These are phyloP conservation scores for Irpex lacteus DNA, from an alignment of 1,284 basidiomycete species.

Conservation along the genomic window DNA sequence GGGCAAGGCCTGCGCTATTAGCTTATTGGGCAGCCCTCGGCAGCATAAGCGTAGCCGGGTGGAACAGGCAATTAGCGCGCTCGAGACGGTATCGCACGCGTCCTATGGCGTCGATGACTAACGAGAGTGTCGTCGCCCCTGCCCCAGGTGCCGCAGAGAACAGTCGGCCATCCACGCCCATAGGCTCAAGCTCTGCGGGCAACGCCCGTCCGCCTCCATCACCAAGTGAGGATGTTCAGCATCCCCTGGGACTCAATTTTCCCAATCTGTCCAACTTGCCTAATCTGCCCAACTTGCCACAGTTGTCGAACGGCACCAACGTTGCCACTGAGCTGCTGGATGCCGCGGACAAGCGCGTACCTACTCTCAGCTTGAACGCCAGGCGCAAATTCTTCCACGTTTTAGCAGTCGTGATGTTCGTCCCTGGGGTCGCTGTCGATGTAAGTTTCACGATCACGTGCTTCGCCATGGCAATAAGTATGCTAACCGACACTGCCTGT, in stretches of 20 bases:
- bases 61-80: conserved; percentile 85
- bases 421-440: conserved; percentile 91
- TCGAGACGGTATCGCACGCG: conserved; percentile 64
- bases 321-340: conserved; percentile 83
- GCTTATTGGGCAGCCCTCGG: conserved; percentile 85
- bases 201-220: conserved; percentile 25
- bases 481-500: conserved; percentile 16
- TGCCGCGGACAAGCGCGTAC: conserved; percentile 84
- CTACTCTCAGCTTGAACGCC: conserved; percentile 91
- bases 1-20: conserved; percentile 82
- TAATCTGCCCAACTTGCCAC: conserved; percentile 39
- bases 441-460: conserved; percentile 49
- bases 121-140: conserved; percentile 15
- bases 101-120: conserved; percentile 26
- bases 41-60: conserved; percentile 84
- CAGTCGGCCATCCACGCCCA: conserved; percentile 3
- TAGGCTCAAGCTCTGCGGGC: conserved; percentile 15
- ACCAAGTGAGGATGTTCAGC: conserved; percentile 22
- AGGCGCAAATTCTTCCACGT: conserved; percentile 97
- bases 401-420: conserved; percentile 92
- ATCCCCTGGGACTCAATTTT: conserved; percentile 44
- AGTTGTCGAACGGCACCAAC: conserved; percentile 42
- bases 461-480: conserved; percentile 6
- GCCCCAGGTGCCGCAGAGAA: conserved; percentile 13
- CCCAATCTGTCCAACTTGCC: conserved; percentile 45